Evolutionary conservation across 2,329 filamentous ascomycete species (phyloP).

Genomic region (Beauveria rudraprayagi): DNA sequence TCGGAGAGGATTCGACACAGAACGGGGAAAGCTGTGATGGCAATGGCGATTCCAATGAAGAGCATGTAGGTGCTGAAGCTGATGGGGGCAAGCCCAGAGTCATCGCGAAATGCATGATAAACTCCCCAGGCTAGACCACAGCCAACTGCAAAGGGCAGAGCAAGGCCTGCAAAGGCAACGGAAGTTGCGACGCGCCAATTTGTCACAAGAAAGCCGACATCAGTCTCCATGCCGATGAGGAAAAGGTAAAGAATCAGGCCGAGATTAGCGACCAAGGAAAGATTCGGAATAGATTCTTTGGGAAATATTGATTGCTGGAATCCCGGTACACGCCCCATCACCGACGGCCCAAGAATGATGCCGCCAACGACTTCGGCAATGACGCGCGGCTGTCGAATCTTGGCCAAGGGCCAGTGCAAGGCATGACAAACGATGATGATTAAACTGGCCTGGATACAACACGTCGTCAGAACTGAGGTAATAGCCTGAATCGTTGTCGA

Average conservation of each 20-base stretch:
- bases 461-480: slow-evolving; percentile 1
- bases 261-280: slow-evolving; percentile 73
- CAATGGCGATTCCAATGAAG: slow-evolving; percentile 88
- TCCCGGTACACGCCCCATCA: slow-evolving; percentile 77
- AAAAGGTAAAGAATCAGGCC: slow-evolving; percentile 82
- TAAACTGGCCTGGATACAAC: slow-evolving; percentile 30
- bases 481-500: neutral
- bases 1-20: slow-evolving; percentile 90
- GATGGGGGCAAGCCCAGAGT: slow-evolving; percentile 32
- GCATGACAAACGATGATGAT: slow-evolving; percentile 40
- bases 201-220: slow-evolving; percentile 64
- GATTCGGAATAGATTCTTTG: slow-evolving; percentile 60
- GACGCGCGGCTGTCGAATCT: slow-evolving; percentile 70
- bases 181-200: slow-evolving; percentile 76
- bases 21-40: slow-evolving; percentile 87
- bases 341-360: slow-evolving; percentile 76
- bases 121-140: slow-evolving; percentile 74
- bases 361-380: slow-evolving; percentile 82
- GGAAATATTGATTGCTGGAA: slow-evolving; percentile 76
- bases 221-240: slow-evolving; percentile 79
- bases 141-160: slow-evolving; percentile 74
- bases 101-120: slow-evolving; percentile 60
- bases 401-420: slow-evolving; percentile 67
- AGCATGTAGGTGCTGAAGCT: slow-evolving; percentile 48
- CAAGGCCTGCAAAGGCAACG: slow-evolving; percentile 73